Conservation (phyloP, 495 filamentous ascomycete genomes). For the Aspergillus nanangensis region DNA sequence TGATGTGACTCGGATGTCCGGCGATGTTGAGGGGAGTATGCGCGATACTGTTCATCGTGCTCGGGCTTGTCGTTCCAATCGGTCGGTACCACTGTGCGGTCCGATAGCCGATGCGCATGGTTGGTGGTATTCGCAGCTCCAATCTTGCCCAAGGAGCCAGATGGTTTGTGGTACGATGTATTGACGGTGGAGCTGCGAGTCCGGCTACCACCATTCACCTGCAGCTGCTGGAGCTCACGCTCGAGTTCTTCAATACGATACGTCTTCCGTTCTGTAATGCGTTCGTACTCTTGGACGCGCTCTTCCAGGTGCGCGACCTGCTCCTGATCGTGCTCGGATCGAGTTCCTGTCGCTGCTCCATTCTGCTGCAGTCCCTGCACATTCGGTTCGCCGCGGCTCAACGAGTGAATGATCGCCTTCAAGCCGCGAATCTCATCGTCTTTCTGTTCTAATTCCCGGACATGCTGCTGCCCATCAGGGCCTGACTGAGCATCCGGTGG, state of each 20-base stretch:
- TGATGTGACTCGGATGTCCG: constrained; percentile 27
- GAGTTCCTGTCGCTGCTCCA: constrained; percentile 10
- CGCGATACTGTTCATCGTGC: constrained; percentile 27
- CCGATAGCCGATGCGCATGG: constrained; percentile 40
- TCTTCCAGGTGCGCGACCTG: constrained; percentile 55
- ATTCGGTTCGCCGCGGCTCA: constrained; percentile 66
- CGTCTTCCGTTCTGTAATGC: constrained; percentile 63
- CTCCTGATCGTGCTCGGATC: constrained; percentile 27
- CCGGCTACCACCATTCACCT: constrained; percentile 23
- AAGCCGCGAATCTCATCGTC: constrained; percentile 96
- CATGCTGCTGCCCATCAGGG: constrained; percentile 44
- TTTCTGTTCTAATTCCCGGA: constrained; percentile 81
- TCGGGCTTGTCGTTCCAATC: constrained; percentile 38
- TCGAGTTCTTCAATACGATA: constrained; percentile 86
- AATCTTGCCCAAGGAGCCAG: constrained; percentile 29
- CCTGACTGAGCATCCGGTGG: constrained; percentile 48
- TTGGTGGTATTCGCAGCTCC: constrained; percentile 19
- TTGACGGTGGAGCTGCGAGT: constrained; percentile 43
- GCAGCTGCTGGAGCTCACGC: constrained; percentile 70
- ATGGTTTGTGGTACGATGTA: constrained; percentile 35
- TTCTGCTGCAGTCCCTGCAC: constrained; percentile 24
- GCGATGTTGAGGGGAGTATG: constrained; percentile 21
- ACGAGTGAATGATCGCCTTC: constrained; percentile 95
- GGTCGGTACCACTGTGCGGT: constrained; percentile 41
- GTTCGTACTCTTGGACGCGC: constrained; percentile 71